Percentiles rank a stretch among this genome's conserved stretches.
Conservation (phyloP, 331 rosid species). For the Pyrus hybrid region DNA sequence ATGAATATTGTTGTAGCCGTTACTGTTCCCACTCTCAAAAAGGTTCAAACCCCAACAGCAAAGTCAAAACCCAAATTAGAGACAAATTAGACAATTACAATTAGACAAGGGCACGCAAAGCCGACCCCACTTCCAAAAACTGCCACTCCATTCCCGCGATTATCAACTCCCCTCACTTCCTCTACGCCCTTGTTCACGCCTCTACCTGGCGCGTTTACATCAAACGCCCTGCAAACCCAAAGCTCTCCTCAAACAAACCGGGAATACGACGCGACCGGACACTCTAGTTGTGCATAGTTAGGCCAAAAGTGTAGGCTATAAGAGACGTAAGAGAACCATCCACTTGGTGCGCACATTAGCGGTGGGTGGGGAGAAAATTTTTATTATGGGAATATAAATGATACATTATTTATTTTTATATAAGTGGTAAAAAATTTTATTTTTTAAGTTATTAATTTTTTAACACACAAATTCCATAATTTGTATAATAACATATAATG, state of each 20-base stretch:
- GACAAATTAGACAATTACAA: neutral
- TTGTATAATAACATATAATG: no score
- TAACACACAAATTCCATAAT: no score
- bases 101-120: neutral
- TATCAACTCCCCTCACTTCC: neutral
- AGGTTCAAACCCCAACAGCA: neutral
- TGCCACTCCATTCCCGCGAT: conserved; percentile 3
- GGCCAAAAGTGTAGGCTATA: neutral
- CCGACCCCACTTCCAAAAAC: conserved; percentile 1
- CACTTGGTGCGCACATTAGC: conserved; percentile 59
- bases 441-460: no score
- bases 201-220: neutral
- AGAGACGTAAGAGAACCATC: neutral
- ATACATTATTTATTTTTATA: no score
- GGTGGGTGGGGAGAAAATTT: neutral
- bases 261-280: conserved; percentile 14
- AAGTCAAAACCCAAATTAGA: neutral
- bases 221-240: neutral
- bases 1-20: conserved; percentile 5
- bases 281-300: conserved; percentile 12
- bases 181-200: neutral
- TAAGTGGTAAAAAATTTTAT: no score
- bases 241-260: conserved; percentile 1
- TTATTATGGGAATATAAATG: no score
- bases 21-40: conserved; percentile 11